These are phyloP conservation scores for Phyllostachys edulis DNA, from an alignment of 176 grass and related monocot species.

Conservation along the genomic window DNA sequence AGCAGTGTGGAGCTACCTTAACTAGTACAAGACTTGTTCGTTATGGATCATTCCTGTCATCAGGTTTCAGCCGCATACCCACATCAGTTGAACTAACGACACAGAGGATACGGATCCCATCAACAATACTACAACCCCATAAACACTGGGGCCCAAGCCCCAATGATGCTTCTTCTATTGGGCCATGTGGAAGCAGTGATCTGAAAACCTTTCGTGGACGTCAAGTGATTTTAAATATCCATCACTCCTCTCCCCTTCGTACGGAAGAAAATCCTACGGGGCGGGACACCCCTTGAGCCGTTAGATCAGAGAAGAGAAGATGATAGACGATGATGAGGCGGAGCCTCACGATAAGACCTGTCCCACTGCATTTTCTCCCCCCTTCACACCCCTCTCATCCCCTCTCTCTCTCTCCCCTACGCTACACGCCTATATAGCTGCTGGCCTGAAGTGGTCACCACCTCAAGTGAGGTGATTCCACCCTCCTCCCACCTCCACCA, in stretches of 20 bases:
- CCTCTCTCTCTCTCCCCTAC: not conserved
- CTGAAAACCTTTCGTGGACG: constrained; percentile 31
- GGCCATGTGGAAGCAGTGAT: constrained; percentile 34
- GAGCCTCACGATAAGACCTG: no score
- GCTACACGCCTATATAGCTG: not conserved
- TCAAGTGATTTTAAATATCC: constrained; percentile 53
- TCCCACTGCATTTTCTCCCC: no score
- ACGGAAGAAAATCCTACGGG: no score
- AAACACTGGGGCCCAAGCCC: not conserved
- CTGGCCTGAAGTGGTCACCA: not conserved
- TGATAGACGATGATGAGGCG: no score
- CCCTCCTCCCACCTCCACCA: not conserved
- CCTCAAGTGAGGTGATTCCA: not conserved
- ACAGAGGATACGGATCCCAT: not conserved
- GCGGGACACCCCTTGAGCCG: no score
- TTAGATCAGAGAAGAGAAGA: no score
- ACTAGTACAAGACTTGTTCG: no score
- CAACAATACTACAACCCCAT: not conserved
- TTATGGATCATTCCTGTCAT: no score
- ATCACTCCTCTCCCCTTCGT: constrained; percentile 38
- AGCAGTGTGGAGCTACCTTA: not conserved
- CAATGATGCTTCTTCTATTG: constrained; percentile 37
- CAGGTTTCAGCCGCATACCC: not conserved
- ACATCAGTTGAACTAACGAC: not conserved
- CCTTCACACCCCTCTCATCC: constrained; percentile 10